A percentile compares a stretch with the other conserved stretches of the same genome.
Conservation (phyloP, 169 alveolate genomes). For the Blepharisma undulans region DNA sequence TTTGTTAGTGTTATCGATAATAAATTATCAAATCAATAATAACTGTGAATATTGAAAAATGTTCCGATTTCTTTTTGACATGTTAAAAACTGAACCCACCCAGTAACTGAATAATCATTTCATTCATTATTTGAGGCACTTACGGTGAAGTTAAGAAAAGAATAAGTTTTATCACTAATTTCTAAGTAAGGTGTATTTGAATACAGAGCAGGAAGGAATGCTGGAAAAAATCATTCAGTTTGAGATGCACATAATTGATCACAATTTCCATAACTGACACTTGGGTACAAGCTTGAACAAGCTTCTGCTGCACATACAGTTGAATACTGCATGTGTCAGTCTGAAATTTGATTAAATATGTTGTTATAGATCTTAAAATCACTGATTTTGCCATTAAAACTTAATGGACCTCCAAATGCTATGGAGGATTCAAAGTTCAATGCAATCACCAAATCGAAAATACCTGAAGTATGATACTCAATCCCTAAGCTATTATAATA, state of each 20-base stretch:
- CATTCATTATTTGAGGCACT: not conserved
- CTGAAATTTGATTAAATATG: not conserved
- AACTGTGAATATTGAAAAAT: not conserved
- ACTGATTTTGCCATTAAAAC: not conserved
- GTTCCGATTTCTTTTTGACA: not conserved
- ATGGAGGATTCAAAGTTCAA: not conserved
- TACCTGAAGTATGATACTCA: not conserved
- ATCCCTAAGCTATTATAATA: not conserved
- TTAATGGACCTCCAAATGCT: not conserved
- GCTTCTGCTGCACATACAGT: not conserved
- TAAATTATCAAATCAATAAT: not conserved
- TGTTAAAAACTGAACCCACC: not conserved
- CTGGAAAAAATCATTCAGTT: not conserved
- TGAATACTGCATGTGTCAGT: not conserved
- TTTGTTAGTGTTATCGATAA: not conserved
- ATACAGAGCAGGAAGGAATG: not conserved
- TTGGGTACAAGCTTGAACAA: not conserved
- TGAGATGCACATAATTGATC: not conserved
- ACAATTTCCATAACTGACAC: not conserved
- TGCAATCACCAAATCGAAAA: too few relatives aligned
- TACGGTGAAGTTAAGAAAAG: not conserved
- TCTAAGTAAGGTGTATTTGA: not conserved
- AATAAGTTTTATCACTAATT: not conserved
- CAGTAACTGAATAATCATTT: not conserved
- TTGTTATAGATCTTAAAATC: not conserved